Evolutionary conservation across 768 basidiomycete species (phyloP).

Genomic region (Russula ochroleuca): DNA sequence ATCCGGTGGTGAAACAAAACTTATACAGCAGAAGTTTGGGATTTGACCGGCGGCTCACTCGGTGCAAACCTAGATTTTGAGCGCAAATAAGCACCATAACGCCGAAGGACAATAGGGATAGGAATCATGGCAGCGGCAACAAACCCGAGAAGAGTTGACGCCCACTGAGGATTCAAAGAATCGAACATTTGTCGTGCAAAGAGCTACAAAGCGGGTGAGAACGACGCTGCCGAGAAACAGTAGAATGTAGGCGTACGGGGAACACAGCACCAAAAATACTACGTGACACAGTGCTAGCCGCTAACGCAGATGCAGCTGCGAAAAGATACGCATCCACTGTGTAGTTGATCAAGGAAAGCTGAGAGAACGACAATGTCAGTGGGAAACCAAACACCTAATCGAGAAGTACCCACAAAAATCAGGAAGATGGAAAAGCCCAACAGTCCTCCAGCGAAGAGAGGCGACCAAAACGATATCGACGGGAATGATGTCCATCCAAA

Average conservation of each 20-base stretch:
- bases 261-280: slow-evolving; percentile 45
- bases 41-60: slow-evolving; percentile 5
- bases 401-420: slow-evolving; percentile 46
- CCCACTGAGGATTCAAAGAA: slow-evolving; percentile 50
- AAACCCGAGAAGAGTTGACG: slow-evolving; percentile 53
- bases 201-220: slow-evolving; percentile 32
- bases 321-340: slow-evolving; percentile 56
- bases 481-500: slow-evolving; percentile 63
- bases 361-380: neutral
- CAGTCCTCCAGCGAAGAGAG: slow-evolving; percentile 46
- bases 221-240: neutral
- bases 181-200: slow-evolving; percentile 56
- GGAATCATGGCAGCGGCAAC: slow-evolving; percentile 50
- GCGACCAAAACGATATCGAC: slow-evolving; percentile 49
- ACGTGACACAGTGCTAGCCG: slow-evolving; percentile 49
- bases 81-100: slow-evolving; percentile 27
- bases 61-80: slow-evolving; percentile 23
- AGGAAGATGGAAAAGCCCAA: slow-evolving; percentile 52
- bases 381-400: neutral
- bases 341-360: slow-evolving; percentile 57
- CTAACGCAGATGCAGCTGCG: slow-evolving; percentile 54
- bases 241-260: slow-evolving; percentile 22
- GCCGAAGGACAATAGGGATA: slow-evolving; percentile 31
- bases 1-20: neutral
- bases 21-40: slow-evolving; percentile 9